These are phyloP conservation scores for Isatis tinctoria DNA, from an alignment of 345 rosid species.

Conservation along the genomic window DNA sequence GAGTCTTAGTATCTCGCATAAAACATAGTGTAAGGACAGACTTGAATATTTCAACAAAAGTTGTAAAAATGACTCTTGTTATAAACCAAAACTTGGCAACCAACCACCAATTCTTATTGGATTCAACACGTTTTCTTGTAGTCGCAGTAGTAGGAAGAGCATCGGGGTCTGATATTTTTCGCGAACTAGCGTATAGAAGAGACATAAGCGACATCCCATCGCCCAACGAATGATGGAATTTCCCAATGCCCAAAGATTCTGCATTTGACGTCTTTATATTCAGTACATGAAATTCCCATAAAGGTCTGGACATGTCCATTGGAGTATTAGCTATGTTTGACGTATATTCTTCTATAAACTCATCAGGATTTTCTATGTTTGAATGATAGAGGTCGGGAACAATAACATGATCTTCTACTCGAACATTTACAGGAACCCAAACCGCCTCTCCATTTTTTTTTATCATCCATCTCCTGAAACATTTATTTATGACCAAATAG, in stretches of 20 bases:
- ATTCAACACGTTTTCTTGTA: neutral
- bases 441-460: constrained; percentile 46
- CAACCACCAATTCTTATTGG: constrained; percentile 26
- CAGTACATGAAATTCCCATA: constrained; percentile 79
- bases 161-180: constrained; percentile 49
- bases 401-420: constrained; percentile 26
- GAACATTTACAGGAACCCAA: constrained; percentile 31
- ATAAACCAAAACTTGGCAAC: constrained; percentile 35
- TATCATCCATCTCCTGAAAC: constrained; percentile 21
- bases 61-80: constrained; percentile 39
- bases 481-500: constrained; percentile 36
- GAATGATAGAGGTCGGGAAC: constrained; percentile 29
- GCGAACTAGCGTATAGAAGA: constrained; percentile 43
- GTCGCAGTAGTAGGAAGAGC: constrained; percentile 49
- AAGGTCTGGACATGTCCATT: constrained; percentile 52
- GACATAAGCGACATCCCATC: constrained; percentile 62
- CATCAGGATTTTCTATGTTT: constrained; percentile 42
- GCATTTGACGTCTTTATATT: constrained; percentile 60
- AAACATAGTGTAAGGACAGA: constrained; percentile 35
- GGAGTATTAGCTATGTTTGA: constrained; percentile 51
- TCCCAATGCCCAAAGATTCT: constrained; percentile 37
- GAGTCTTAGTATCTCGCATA: constrained; percentile 44
- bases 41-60: constrained; percentile 36
- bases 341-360: constrained; percentile 56
- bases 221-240: constrained; percentile 54